Evolutionary conservation across 2,329 filamentous ascomycete species (phyloP).

Genomic region (Alternaria angustiovoidea): DNA sequence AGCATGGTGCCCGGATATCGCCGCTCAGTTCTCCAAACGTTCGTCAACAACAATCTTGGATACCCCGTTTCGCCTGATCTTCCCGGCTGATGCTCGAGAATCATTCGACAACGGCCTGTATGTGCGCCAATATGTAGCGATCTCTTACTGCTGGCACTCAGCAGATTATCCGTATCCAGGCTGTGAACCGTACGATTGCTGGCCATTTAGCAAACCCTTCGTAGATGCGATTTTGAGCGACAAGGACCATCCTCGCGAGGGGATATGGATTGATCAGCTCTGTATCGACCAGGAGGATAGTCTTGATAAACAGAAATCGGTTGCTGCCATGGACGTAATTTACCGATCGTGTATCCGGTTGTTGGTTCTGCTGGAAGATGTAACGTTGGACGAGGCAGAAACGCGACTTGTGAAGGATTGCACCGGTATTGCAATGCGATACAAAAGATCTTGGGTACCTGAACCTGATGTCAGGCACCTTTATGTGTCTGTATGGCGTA

Average conservation of each 20-base stretch:
- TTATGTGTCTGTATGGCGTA: slow-evolving; percentile 14
- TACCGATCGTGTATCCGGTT: slow-evolving; percentile 25
- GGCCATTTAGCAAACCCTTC: slow-evolving; percentile 26
- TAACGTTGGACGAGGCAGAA: slow-evolving; percentile 18
- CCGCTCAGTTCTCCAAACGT: slow-evolving; percentile 13
- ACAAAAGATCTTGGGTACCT: not conserved
- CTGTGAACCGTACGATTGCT: slow-evolving; percentile 17
- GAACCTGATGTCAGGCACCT: not conserved
- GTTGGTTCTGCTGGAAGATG: slow-evolving; percentile 24
- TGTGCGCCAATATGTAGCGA: slow-evolving; percentile 25
- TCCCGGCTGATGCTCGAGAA: slow-evolving; percentile 4
- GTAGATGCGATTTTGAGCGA: slow-evolving; percentile 26
- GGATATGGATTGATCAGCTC: slow-evolving; percentile 31
- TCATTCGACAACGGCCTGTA: slow-evolving; percentile 21
- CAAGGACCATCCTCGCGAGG: slow-evolving; percentile 22
- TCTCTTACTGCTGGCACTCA: slow-evolving; percentile 30
- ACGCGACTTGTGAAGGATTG: slow-evolving; percentile 8
- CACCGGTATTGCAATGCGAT: not conserved
- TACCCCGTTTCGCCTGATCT: slow-evolving; percentile 28
- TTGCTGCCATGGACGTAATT: slow-evolving; percentile 30
- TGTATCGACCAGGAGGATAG: slow-evolving; percentile 22
- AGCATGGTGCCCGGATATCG: slow-evolving; percentile 12
- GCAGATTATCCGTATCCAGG: slow-evolving; percentile 12
- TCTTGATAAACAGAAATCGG: slow-evolving; percentile 19
- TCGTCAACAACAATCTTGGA: slow-evolving; percentile 16